Evolutionary conservation across 495 filamentous ascomycete species (phyloP), one percentile per base, ranked within the genome.

Genomic region (Umbilicaria muhlenbergii): DNA sequence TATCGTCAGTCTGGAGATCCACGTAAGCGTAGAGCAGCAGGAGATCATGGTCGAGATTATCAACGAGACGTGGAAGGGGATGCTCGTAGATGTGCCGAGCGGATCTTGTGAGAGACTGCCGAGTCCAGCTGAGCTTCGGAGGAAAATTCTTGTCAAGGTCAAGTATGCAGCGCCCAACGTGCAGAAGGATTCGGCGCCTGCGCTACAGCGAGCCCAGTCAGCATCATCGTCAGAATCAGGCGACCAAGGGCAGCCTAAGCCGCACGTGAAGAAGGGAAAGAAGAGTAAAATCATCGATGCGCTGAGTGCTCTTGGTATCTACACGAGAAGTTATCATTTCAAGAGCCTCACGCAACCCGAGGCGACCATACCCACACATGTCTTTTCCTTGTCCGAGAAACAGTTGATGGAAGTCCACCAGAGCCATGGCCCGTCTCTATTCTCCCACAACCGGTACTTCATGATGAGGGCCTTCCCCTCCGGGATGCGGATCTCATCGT

Each of bases 381-480:
- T 94, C 21, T 95, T 88, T 61, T 87, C 85, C 0, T 67, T 95
- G 24, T 87, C 82, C 1, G 88, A 95, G 57, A 77, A 74, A 37
- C 71, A 74, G n/a, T 73, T 91, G 11, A 68, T 77, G 24, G 79
- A 78, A 39, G 73, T 85, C 17, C 77, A 87, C 55, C 64, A 75
- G 38, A 73, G 68, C 44, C 60, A 74, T 35, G 67, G 69, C 1
- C 54, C 64, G 1, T 70, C 70, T 2, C 65, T 94, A 6, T 86
- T 92, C 48, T 63, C 75, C 12, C 88, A 95, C 65, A 95, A 95
- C 57, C 71, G 77, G n/a, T 57, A 70, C 24, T 85, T 73, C 54
- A 62, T 95, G 48, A 93, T 94, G 86, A 75, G 89, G 0, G 79
- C 86, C 0, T 95, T 93, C 50, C 89, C 89, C 0, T 82, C 77